Conservation (phyloP, 495 filamentous ascomycete genomes). For the Hypomontagnella monticulosa region DNA sequence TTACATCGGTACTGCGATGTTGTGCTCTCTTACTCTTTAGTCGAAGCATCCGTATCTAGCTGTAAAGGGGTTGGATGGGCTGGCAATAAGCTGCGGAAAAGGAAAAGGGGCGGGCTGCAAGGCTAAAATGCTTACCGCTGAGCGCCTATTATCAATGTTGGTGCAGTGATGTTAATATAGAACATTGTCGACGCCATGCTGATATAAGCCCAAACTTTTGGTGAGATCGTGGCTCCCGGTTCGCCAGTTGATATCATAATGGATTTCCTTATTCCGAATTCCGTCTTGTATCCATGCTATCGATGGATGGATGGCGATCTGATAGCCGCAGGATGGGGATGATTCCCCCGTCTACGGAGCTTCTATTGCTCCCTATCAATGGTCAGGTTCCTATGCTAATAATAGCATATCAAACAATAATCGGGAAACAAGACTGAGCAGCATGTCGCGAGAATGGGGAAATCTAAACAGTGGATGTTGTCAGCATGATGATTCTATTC, state of each 20-base stretch:
- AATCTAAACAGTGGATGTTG: not conserved
- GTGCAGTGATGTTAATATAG: not conserved
- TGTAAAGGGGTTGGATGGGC: conserved; percentile 9
- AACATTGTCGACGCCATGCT: not conserved
- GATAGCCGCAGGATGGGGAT: not conserved
- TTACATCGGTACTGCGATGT: conserved; percentile 12
- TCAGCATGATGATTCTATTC: conserved; percentile 30
- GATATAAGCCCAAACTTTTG: conserved; percentile 14
- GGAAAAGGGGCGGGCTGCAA: conserved; percentile 2
- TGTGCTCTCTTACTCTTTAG: conserved; percentile 17
- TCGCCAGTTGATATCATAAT: not conserved
- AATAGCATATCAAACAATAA: conserved; percentile 5
- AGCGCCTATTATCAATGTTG: conserved; percentile 9
- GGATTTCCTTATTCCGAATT: conserved; percentile 1
- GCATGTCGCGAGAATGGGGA: conserved; percentile 7
- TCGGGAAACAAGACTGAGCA: not conserved
- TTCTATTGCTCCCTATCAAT: not conserved
- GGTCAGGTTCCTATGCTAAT: conserved; percentile 6
- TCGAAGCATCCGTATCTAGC: conserved; percentile 6
- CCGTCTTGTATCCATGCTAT: conserved; percentile 6
- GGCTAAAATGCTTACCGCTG: not conserved
- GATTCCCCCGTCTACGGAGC: not conserved
- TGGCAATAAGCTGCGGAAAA: not conserved
- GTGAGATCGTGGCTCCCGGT: conserved; percentile 14
- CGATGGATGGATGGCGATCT: too few relatives aligned